Percentiles rank a stretch among this genome's conserved stretches.
Conservation (phyloP, 345 rosid genomes). For the Eucalyptus camaldulensis region DNA sequence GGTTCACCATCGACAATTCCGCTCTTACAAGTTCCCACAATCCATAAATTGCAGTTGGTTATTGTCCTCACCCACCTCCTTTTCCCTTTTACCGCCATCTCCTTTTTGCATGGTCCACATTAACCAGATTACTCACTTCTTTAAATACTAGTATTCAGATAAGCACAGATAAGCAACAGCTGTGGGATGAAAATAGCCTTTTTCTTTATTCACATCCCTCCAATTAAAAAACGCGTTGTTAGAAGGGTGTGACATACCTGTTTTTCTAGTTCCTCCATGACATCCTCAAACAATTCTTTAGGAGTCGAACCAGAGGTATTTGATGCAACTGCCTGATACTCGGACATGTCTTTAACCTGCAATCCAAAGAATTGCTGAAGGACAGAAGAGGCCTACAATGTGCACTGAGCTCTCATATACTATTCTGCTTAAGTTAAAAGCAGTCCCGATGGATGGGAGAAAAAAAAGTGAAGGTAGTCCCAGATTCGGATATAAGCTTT, state of each 20-base stretch:
- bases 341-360: slow-evolving; percentile 75
- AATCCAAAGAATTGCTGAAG: not conserved
- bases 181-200: not conserved
- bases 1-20: not conserved
- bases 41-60: not conserved
- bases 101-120: not conserved
- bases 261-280: slow-evolving; percentile 67
- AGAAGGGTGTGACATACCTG: slow-evolving; percentile 25
- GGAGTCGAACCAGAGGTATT: slow-evolving; percentile 88
- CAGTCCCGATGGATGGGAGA: not conserved
- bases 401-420: not conserved
- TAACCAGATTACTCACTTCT: not conserved
- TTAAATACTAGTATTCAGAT: not conserved
- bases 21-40: not conserved
- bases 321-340: slow-evolving; percentile 83
- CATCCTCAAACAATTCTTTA: slow-evolving; percentile 92
- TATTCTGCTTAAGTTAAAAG: not conserved
- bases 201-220: not conserved
- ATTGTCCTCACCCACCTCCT: not conserved
- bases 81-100: not conserved
- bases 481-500: not conserved
- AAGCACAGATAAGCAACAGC: not conserved
- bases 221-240: not conserved
- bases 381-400: not conserved
- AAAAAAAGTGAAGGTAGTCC: not conserved